Conservation (phyloP, 2,329 filamentous ascomycete genomes). For the Aspergillus texensis region DNA sequence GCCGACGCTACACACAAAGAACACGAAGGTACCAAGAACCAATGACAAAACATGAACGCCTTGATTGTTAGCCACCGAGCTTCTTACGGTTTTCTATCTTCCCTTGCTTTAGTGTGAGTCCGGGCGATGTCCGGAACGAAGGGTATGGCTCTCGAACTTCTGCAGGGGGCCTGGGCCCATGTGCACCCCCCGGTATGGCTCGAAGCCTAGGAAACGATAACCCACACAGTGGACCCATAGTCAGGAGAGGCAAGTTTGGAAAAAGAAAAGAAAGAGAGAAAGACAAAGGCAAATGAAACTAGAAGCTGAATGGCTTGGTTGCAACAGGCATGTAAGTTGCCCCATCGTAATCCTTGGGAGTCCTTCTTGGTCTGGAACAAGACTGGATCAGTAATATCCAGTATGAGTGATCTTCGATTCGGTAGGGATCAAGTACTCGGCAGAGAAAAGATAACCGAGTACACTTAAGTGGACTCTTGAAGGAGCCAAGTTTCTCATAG, state of each 20-base stretch:
- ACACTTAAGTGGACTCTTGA: not conserved
- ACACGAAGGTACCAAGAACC: constrained; percentile 7
- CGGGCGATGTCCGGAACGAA: constrained; percentile 7
- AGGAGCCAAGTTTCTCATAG: not conserved
- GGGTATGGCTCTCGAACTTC: constrained; percentile 3
- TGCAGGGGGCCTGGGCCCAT: constrained; percentile 1
- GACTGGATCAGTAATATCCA: not conserved
- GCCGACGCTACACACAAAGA: constrained; percentile 8
- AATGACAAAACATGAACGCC: constrained; percentile 8
- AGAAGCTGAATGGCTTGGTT: not conserved
- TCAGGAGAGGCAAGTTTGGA: not conserved
- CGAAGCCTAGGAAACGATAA: not conserved
- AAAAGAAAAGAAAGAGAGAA: not conserved
- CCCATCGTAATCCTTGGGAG: not conserved
- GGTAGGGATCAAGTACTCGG: not conserved
- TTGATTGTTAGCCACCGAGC: constrained; percentile 1
- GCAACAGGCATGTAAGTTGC: not conserved
- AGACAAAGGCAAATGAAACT: not conserved
- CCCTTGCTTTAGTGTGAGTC: constrained; percentile 12
- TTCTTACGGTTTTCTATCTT: not conserved
- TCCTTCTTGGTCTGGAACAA: not conserved
- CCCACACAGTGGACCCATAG: constrained; percentile 6
- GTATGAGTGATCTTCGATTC: too few species aligned
- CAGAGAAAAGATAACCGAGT: not conserved
- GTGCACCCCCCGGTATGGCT: constrained; percentile 3